A percentile compares a stretch with the other conserved stretches of the same genome.
Conservation (phyloP, 306 rosid genomes). For the Castanea crenata region DNA sequence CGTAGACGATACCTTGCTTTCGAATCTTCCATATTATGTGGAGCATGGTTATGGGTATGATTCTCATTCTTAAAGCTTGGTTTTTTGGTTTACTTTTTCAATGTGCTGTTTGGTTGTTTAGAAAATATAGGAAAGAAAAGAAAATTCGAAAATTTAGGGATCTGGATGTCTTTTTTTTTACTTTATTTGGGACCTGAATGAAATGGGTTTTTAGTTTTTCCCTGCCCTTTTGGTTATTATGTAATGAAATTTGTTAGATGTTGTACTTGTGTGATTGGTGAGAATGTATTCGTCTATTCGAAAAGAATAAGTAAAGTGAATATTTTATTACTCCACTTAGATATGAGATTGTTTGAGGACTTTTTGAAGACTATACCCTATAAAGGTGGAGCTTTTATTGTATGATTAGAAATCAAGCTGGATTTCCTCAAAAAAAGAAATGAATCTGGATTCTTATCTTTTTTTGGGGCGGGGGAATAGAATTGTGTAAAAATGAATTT, state of each 20-base stretch:
- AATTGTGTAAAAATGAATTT: not conserved
- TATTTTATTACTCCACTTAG: not conserved
- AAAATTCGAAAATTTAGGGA: not conserved
- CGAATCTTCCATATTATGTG: constrained; percentile 83
- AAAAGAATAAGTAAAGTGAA: not conserved
- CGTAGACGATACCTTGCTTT: constrained; percentile 81
- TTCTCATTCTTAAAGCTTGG: not conserved
- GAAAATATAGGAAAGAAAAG: not conserved
- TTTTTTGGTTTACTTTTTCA: not conserved
- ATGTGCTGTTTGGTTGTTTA: not conserved
- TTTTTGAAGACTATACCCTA: not conserved
- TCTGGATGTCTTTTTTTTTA: not conserved
- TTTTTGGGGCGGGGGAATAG: too few relatives aligned
- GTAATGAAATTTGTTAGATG: not conserved
- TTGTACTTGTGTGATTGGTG: not conserved
- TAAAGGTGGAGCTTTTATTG: not conserved
- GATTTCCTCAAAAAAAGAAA: too few relatives aligned
- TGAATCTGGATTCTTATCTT: too few relatives aligned
- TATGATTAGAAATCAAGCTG: too few relatives aligned
- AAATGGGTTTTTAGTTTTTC: not conserved
- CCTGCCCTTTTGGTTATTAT: not conserved
- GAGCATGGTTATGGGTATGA: constrained; percentile 76
- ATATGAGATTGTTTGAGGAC: not conserved
- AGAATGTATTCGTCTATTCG: not conserved
- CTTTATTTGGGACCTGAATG: not conserved